Evolutionary conservation across 768 basidiomycete genomes (phyloP).

Genomic region (Kwoniella botswanensis): DNA sequence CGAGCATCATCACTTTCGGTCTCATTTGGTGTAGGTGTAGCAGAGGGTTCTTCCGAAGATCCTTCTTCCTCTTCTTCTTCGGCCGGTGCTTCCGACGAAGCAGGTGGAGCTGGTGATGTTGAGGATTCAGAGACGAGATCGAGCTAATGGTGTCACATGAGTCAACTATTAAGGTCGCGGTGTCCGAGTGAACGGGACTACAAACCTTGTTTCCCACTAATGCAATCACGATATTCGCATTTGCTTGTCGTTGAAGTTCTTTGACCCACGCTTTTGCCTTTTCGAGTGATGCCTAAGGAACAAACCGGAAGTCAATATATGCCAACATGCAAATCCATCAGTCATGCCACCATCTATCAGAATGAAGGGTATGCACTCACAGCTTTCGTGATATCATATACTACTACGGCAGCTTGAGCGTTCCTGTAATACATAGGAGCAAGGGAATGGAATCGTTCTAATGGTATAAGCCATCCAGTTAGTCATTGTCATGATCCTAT

Average conservation of each 20-base stretch:
- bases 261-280: slow-evolving; percentile 99
- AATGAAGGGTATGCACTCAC: slow-evolving; percentile 29
- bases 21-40: slow-evolving; percentile 13
- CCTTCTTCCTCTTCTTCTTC: slow-evolving; percentile 61
- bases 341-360: no score
- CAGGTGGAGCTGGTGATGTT: slow-evolving; percentile 66
- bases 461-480: slow-evolving; percentile 2
- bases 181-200: slow-evolving; percentile 48
- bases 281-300: slow-evolving; percentile 73
- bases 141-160: slow-evolving; percentile 37
- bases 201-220: slow-evolving; percentile 98
- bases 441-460: slow-evolving; percentile 94
- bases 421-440: slow-evolving; percentile 99
- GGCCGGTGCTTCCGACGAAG: slow-evolving; percentile 60
- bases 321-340: neutral
- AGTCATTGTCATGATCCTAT: slow-evolving; percentile 1
- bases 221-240: slow-evolving; percentile 98
- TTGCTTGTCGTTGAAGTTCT: slow-evolving; percentile 97
- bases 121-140: slow-evolving; percentile 53
- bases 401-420: slow-evolving; percentile 95
- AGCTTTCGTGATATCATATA: slow-evolving; percentile 96
- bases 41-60: slow-evolving; percentile 7
- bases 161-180: no score
- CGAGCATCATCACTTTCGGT: slow-evolving; percentile 58
- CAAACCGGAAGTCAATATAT: neutral